Base-by-base conservation (phyloP, 2,329 filamentous ascomycete species). In the Aspergillus ruber region DNA sequence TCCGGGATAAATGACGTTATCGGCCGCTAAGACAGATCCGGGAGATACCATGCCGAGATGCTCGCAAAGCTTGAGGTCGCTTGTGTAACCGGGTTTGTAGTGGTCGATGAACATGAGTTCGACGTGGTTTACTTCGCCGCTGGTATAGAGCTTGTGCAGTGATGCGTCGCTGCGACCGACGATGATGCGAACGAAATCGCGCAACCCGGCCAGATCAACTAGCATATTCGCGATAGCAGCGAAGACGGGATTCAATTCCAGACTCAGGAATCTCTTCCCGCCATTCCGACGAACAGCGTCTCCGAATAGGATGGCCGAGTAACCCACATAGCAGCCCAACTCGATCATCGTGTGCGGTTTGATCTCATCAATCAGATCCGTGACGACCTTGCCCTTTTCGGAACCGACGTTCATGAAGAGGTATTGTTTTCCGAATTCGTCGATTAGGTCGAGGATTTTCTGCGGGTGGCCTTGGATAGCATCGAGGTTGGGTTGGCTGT, bases 381-480 rank as follows among this genome's bases (percentile, higher is more conserved):
- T 77, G 1, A 91, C 80, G 45, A 89, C 84, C 52, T 75, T 77
- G 42, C 85, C 86, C 68, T 93, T 93, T 59, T 82, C 75, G 55
- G 83, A 77, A 36, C 88, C 87, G 2, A 93, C 81, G 54, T 90
- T 91, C 84, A 91, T 91, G 44, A 91, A 77, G 53, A 84, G 86
- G 62, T 84, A 86, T 51, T 80, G 75, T 39, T 79, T 69, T 10
- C 73, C 80, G 64, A 77, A 91, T 45, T 85, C 79, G 59, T 91
- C 85, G 63, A 91, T 89, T 23, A 80, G 80, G 21, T 75, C 73
- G 0, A 90, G 73, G 1, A 91, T 78, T 47, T 76, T 77, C 13
- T 76, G 61, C 0, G 86, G 86, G 17, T 80, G 82, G 17, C 79
- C 81, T 44, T 83, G 75, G 47, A 90, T 76, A 44, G 81, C 70